Percentiles rank a stretch among this genome's conserved stretches.
Evolutionary conservation across 371 early-diverging fungal species (phyloP).

Genomic region (Capillidium heterosporum): DNA sequence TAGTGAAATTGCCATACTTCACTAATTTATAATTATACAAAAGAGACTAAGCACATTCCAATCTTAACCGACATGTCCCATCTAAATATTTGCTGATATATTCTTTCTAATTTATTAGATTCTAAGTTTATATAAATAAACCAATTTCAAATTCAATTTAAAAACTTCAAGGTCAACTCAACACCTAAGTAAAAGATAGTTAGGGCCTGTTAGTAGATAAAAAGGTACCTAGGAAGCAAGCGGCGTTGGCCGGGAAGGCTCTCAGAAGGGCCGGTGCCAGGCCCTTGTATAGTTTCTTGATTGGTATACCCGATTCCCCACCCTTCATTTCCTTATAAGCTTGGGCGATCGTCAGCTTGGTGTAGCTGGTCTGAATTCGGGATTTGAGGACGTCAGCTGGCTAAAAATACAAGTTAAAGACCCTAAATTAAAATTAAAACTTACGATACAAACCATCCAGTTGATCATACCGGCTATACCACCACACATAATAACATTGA

Average conservation of each 20-base stretch:
- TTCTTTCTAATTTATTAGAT: no score
- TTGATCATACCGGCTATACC: constrained; percentile 45
- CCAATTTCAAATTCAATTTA: no score
- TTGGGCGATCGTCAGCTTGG: constrained; percentile 62
- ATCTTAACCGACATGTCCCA: no score
- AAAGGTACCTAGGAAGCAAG: constrained; percentile 13
- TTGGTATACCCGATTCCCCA: constrained; percentile 4
- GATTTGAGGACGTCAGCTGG: constrained; percentile 96
- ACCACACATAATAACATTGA: constrained; percentile 83
- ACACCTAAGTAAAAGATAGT: constrained; percentile 5
- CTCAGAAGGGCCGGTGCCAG: constrained; percentile 88
- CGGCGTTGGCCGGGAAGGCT: constrained; percentile 90
- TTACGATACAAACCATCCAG: constrained; percentile 24
- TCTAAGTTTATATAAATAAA: no score
- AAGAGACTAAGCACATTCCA: no score
- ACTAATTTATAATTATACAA: no score
- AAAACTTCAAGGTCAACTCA: neutral
- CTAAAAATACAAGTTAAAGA: constrained; percentile 74
- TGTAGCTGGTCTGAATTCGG: constrained; percentile 86
- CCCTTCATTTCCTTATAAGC: constrained; percentile 48
- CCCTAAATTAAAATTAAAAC: constrained; percentile 8
- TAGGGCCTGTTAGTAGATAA: neutral
- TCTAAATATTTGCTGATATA: no score
- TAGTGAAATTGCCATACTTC: no score
- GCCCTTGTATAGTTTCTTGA: constrained; percentile 87